Evolutionary conservation across 768 basidiomycete species (phyloP).

Genomic region (Lentinus brumalis): DNA sequence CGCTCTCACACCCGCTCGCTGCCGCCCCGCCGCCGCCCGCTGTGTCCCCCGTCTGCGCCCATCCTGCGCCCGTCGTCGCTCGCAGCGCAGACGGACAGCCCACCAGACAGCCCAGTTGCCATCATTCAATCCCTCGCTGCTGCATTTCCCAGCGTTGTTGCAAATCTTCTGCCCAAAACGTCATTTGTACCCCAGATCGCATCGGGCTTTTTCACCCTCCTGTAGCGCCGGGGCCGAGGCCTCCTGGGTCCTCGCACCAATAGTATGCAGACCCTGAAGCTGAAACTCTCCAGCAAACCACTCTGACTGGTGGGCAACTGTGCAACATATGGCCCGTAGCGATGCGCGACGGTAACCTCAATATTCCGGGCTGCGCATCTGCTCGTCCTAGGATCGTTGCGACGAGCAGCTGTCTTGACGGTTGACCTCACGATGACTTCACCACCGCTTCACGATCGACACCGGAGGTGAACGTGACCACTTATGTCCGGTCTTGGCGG

Average conservation of each 20-base stretch:
- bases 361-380: no score
- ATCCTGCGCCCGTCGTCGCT: not conserved
- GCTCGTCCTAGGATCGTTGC: no score
- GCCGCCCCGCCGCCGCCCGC: not conserved
- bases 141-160: conserved; percentile 6
- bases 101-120: not conserved
- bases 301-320: no score
- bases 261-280: not conserved
- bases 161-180: conserved; percentile 3
- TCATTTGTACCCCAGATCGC: conserved; percentile 16
- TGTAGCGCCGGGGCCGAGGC: conserved; percentile 8
- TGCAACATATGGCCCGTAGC: no score
- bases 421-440: no score
- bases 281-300: not conserved
- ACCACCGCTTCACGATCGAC: no score
- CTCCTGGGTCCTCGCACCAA: not conserved
- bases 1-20: conserved; percentile 14
- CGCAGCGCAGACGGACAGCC: not conserved
- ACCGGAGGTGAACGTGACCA: no score
- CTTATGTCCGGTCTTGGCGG: no score
- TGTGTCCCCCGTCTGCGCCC: not conserved
- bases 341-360: no score
- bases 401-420: no score
- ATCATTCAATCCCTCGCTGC: conserved; percentile 1
- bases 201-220: conserved; percentile 5